Base-by-base conservation (phyloP, 2,329 filamentous ascomycete species). In the Nothomitra cinnamomea region DNA sequence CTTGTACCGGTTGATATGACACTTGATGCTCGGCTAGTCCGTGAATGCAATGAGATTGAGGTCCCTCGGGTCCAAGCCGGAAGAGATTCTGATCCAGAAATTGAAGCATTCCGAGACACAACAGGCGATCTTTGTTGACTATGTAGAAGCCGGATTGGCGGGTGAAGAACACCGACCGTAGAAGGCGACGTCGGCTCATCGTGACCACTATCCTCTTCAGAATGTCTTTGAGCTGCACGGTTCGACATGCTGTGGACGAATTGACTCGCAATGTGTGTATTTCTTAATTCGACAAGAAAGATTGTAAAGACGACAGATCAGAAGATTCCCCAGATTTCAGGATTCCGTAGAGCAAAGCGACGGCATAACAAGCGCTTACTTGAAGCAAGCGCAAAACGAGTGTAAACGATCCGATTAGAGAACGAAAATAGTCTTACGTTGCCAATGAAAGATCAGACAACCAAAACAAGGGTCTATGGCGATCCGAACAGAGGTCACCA, bases 1-100 rank as follows among this genome's bases (percentile, higher is more conserved):
- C 32, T 54, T 2, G 53, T 54, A 28, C 45, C 15, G 6, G 53
- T 54, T 19, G 53, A 54, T n/a, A 50, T 24, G 47, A 54, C 19
- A n/a, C 53, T 54, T 6, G 53, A 54, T 24, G 53, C 53, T 15
- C 48, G 47, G 40, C 53, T 54, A 19, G 25, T 28, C 28, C 53
- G 42, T 10, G 47, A 21, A 13, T 41, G 17, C 35, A 54, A 40
- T 21, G 53, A 41, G 10, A 49, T 28, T 36, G 17, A 15, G 32
- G 21, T 19, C 13, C 25, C 53, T 22, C 35, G 32, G 32, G 48
- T 22, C 42, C 45, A 54, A 21, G 36, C 24, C 24, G 35, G 13
- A 13, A 15, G 19, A n/a, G 32, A 24, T 24, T 54, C 53, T 21
- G 47, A 8, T 8, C 28, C 35, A 17, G 47, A 54, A 17, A 53